Evolutionary conservation across 805 yeast genomes (phyloP).

Genomic region (Monosporozyma unispora): DNA sequence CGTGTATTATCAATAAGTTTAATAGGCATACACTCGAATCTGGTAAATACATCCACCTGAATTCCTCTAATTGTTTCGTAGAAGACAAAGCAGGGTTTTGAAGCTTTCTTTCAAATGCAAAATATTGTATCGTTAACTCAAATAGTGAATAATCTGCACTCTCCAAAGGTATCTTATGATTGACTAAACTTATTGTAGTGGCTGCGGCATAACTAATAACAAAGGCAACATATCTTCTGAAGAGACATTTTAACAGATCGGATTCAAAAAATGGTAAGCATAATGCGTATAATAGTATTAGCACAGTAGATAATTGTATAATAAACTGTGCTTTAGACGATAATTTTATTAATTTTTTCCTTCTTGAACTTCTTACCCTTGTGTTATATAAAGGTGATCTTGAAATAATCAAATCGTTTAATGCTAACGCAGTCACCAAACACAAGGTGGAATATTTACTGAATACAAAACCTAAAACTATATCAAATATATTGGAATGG

Average conservation of each 20-base stretch:
- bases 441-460: slow-evolving; percentile 46
- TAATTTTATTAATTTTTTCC: not conserved
- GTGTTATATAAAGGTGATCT: slow-evolving; percentile 1
- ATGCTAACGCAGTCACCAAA: slow-evolving; percentile 47
- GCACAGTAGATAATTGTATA: not conserved
- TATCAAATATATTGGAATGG: slow-evolving; percentile 1
- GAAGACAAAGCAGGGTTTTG: not conserved
- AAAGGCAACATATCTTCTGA: not conserved
- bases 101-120: slow-evolving; percentile 3
- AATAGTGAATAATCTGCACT: slow-evolving; percentile 24
- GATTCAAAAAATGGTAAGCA: not conserved
- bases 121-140: slow-evolving; percentile 23
- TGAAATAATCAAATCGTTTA: slow-evolving; percentile 49
- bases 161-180: slow-evolving; percentile 30
- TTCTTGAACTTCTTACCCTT: not conserved
- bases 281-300: not conserved
- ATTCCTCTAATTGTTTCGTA: not conserved
- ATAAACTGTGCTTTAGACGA: not conserved
- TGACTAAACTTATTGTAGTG: slow-evolving; percentile 47
- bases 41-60: not conserved
- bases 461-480: slow-evolving; percentile 35
- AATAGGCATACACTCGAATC: slow-evolving; percentile 44
- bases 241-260: not conserved
- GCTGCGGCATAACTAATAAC: slow-evolving; percentile 32
- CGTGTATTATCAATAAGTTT: slow-evolving; percentile 54